These are phyloP conservation scores for Suillus subluteus DNA, from an alignment of 768 basidiomycete species.

Conservation along the genomic window DNA sequence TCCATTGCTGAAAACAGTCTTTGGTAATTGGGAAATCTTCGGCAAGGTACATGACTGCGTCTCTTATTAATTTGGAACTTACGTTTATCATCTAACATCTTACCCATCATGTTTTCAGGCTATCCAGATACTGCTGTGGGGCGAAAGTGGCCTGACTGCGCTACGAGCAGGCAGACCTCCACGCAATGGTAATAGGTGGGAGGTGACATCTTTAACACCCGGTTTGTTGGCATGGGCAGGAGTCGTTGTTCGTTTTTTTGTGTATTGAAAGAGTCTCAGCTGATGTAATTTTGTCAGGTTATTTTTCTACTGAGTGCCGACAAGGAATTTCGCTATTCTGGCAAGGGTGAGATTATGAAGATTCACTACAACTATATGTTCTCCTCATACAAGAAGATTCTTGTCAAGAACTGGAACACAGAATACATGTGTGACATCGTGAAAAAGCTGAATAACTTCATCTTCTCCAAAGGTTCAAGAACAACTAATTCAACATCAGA, in stretches of 20 bases:
- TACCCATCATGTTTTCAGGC: background rate
- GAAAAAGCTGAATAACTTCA: background rate
- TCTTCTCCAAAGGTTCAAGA: background rate
- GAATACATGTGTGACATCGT: background rate
- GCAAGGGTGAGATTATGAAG: background rate
- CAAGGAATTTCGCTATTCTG: constrained; percentile 5
- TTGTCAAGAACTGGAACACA: constrained; percentile 11
- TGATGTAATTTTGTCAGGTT: background rate
- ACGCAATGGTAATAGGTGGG: background rate
- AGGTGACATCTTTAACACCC: constrained; percentile 6
- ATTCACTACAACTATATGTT: too few relatives aligned
- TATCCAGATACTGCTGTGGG: background rate
- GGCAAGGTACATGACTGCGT: constrained; percentile 2
- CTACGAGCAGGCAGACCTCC: background rate
- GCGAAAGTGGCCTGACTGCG: background rate
- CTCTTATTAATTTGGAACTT: background rate
- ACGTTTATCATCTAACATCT: background rate
- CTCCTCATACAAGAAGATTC: too few relatives aligned
- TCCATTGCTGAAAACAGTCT: background rate
- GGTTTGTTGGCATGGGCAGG: constrained; percentile 4
- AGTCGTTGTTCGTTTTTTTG: background rate
- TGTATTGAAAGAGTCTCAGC: too few relatives aligned
- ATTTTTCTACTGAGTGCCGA: constrained; percentile 5
- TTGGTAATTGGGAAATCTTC: constrained; percentile 3
- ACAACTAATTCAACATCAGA: background rate